phyloP scores from a whole-genome alignment of 192 early-diverging fungal species.

The Coemansia sp. region DNA sequence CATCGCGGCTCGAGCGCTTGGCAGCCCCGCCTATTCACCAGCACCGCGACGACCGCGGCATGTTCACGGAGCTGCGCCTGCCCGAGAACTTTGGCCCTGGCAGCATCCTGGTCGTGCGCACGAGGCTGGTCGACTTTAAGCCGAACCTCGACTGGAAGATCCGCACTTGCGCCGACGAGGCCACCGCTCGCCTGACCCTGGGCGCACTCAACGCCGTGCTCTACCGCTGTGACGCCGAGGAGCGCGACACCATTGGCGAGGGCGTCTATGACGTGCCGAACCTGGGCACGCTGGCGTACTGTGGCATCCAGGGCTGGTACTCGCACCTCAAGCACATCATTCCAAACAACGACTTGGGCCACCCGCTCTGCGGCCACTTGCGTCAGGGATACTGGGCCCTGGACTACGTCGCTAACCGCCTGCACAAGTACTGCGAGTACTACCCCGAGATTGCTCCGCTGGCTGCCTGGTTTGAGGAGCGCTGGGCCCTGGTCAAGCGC shows the following conservation, averaged over 20 bases:
- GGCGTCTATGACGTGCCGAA: constrained; percentile 89
- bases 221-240: constrained; percentile 88
- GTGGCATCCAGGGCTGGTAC: constrained; percentile 93
- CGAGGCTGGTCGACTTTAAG: constrained; percentile 58
- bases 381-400: constrained; percentile 90
- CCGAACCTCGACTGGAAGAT: constrained; percentile 64
- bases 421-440: constrained; percentile 45
- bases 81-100: constrained; percentile 82
- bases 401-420: constrained; percentile 81
- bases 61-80: constrained; percentile 64
- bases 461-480: constrained; percentile 76
- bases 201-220: constrained; percentile 86
- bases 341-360: constrained; percentile 88
- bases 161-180: constrained; percentile 64
- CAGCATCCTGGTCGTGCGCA: constrained; percentile 74
- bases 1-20: constrained; percentile 60
- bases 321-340: constrained; percentile 81
- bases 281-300: constrained; percentile 82
- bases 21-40: constrained; percentile 54
- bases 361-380: constrained; percentile 89
- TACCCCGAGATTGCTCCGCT: constrained; percentile 45
- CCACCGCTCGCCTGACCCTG: constrained; percentile 62
- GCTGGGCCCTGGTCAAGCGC: constrained; percentile 70
- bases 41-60: constrained; percentile 57
- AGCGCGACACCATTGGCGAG: constrained; percentile 79